phyloP scores from a whole-genome alignment of 768 basidiomycete species.

The Rhodotorula paludigena region DNA sequence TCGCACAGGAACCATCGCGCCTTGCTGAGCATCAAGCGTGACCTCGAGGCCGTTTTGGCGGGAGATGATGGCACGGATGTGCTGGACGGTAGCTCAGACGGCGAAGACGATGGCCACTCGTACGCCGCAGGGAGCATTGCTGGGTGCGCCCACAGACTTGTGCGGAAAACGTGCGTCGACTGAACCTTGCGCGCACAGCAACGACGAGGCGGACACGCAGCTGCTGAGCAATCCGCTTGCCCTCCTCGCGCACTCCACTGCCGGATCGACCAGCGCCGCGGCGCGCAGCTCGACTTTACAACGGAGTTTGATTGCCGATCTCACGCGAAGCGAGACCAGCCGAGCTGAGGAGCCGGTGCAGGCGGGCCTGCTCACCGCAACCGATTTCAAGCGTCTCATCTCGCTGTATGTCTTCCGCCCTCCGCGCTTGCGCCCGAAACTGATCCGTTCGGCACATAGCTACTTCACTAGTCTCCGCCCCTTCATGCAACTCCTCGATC shows the following conservation, averaged over 20 bases:
- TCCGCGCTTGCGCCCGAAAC: too few relatives aligned
- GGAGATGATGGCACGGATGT: neutral
- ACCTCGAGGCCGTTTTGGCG: neutral
- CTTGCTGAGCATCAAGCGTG: neutral
- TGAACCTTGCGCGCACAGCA: neutral
- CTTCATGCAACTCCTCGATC: conserved; percentile 1
- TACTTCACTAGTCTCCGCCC: conserved; percentile 1
- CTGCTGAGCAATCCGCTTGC: neutral
- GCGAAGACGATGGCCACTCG: neutral
- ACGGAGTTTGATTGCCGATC: too few relatives aligned
- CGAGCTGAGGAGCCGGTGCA: neutral
- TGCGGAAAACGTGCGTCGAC: too few relatives aligned
- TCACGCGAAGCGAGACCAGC: neutral
- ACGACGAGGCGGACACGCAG: neutral
- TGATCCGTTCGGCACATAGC: too few relatives aligned
- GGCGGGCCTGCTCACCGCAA: neutral
- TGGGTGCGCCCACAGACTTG: neutral
- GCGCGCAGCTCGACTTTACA: too few relatives aligned
- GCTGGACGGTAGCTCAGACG: neutral
- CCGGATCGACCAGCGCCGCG: neutral
- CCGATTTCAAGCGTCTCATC: neutral
- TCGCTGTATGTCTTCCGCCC: neutral
- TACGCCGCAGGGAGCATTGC: neutral
- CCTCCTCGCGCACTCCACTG: neutral
- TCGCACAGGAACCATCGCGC: neutral